Conservation (phyloP, 768 basidiomycete species). For the Pholiota conissans region DNA sequence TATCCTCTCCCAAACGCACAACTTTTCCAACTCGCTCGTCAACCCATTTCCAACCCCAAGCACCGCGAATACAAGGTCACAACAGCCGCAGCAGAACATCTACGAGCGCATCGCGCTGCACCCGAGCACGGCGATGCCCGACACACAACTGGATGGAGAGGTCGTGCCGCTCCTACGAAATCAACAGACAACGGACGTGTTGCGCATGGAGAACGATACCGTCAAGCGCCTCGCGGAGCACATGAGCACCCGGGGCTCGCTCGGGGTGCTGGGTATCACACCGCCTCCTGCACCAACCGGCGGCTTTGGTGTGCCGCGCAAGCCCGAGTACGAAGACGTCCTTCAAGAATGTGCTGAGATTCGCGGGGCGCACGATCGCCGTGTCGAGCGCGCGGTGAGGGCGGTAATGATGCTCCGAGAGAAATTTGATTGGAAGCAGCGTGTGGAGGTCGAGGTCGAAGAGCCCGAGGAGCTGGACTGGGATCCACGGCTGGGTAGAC, state of each 20-base stretch:
- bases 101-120: slow-evolving; percentile 72
- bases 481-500: slow-evolving; percentile 51
- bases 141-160: slow-evolving; percentile 70
- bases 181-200: slow-evolving; percentile 76
- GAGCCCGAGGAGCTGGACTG: slow-evolving; percentile 78
- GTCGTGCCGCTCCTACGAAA: slow-evolving; percentile 76
- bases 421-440: slow-evolving; percentile 79
- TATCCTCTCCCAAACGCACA: slow-evolving; percentile 80
- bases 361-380: slow-evolving; percentile 66
- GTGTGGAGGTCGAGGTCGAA: slow-evolving; percentile 78
- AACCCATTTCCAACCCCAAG: slow-evolving; percentile 31
- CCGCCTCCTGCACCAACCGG: slow-evolving; percentile 29
- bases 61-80: slow-evolving; percentile 12
- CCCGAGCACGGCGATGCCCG: slow-evolving; percentile 56
- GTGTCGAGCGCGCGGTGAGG: slow-evolving; percentile 75
- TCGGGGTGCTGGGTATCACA: slow-evolving; percentile 44
- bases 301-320: slow-evolving; percentile 29
- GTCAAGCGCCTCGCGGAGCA: slow-evolving; percentile 70
- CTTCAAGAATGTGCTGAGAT: slow-evolving; percentile 67
- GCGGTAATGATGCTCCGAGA: slow-evolving; percentile 79
- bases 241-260: slow-evolving; percentile 59
- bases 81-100: slow-evolving; percentile 34
- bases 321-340: slow-evolving; percentile 62
- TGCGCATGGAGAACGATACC: slow-evolving; percentile 68
- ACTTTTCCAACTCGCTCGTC: slow-evolving; percentile 64